A percentile compares a stretch with the other conserved stretches of the same genome.
Conservation (phyloP, 1,284 basidiomycete species). For the Amylostereum areolatum region DNA sequence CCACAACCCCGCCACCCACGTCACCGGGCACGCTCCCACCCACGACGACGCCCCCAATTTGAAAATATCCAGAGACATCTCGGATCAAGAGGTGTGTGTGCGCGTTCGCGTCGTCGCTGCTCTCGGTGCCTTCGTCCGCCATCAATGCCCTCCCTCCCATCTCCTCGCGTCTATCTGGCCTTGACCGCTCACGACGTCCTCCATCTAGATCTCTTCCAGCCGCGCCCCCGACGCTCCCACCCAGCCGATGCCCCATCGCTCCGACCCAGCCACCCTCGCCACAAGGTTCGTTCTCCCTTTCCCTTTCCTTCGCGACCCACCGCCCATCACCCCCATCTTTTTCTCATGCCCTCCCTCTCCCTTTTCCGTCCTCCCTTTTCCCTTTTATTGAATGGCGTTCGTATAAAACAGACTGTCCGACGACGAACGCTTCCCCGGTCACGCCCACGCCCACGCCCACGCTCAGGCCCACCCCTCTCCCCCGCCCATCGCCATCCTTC, state of each 20-base stretch:
- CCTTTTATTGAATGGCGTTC: slow-evolving; percentile 5
- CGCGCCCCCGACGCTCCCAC: slow-evolving; percentile 5
- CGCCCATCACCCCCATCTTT: too few species aligned
- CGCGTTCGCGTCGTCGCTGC: too few species aligned
- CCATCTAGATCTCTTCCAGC: neutral
- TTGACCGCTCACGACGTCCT: too few species aligned
- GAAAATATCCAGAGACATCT: slow-evolving; percentile 4
- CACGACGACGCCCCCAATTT: slow-evolving; percentile 6
- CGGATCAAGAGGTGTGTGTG: too few species aligned
- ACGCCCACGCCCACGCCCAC: too few species aligned
- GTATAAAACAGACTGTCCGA: slow-evolving; percentile 30
- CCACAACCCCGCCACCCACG: neutral
- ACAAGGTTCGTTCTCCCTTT: slow-evolving; percentile 32
- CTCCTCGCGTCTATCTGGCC: too few species aligned
- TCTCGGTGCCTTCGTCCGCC: too few species aligned
- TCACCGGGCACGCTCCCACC: neutral
- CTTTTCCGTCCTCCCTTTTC: slow-evolving; percentile 9
- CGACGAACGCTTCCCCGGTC: slow-evolving; percentile 30
- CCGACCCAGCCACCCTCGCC: slow-evolving; percentile 36
- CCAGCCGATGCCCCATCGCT: slow-evolving; percentile 38
- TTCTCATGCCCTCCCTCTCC: slow-evolving; percentile 12
- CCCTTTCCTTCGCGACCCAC: too few species aligned
- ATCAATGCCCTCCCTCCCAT: too few species aligned
- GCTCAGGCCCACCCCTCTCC: slow-evolving; percentile 42
- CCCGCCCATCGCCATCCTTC: slow-evolving; percentile 47